These are phyloP conservation scores for Lonicera japonica DNA, from an alignment of 129 eudicot species.

Conservation along the genomic window DNA sequence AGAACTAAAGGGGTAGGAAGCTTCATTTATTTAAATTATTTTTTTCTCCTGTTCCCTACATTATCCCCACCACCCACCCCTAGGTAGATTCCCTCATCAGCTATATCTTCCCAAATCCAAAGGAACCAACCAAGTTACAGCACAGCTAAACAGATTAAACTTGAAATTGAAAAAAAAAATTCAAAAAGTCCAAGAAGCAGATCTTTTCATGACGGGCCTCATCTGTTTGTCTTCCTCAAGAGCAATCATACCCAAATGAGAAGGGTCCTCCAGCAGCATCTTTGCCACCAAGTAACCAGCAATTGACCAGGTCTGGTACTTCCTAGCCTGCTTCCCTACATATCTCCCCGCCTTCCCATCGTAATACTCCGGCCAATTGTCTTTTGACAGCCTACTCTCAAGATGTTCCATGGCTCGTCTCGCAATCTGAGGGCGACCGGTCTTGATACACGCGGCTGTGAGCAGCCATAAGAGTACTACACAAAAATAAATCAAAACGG, in stretches of 20 bases:
- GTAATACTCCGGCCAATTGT: conserved; percentile 92
- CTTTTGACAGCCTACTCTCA: conserved; percentile 63
- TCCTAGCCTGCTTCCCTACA: conserved; percentile 85
- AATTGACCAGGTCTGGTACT: conserved; percentile 76
- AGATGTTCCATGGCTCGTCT: conserved; percentile 80
- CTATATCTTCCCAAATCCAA: background rate
- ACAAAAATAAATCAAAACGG: conserved; percentile 6
- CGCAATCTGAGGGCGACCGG: conserved; percentile 88
- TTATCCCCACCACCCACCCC: background rate
- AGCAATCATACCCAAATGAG: conserved; percentile 85
- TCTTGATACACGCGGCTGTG: conserved; percentile 89
- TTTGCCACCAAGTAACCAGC: conserved; percentile 93
- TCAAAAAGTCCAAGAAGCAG: conserved; percentile 61
- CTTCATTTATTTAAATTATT: background rate
- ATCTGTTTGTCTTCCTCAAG: conserved; percentile 85
- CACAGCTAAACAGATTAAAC: too few species aligned
- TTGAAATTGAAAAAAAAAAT: background rate
- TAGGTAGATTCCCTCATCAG: background rate
- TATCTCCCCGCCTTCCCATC: conserved; percentile 79
- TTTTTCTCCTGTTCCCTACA: background rate
- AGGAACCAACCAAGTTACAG: background rate
- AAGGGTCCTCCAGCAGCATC: conserved; percentile 92
- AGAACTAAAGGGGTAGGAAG: background rate
- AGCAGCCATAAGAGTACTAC: conserved; percentile 87
- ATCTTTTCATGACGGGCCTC: conserved; percentile 62